These are phyloP conservation scores for Gossypium thurberi DNA, from an alignment of 345 rosid genomes.

Conservation along the genomic window DNA sequence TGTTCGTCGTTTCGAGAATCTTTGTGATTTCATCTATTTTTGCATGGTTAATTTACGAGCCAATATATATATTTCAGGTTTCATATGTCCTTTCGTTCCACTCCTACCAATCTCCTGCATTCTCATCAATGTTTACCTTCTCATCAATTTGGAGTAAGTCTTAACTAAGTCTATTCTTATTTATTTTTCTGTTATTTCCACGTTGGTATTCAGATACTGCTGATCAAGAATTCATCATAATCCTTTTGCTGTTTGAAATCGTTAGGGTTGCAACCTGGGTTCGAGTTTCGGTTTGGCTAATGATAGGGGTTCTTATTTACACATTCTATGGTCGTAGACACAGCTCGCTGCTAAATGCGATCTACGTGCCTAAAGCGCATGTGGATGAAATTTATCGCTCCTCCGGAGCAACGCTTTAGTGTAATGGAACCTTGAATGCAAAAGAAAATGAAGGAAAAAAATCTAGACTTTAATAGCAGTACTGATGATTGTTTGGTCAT, in stretches of 20 bases:
- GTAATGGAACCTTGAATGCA: not conserved
- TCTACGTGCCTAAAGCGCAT: conserved; percentile 9
- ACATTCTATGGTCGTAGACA: conserved; percentile 8
- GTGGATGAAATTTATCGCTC: conserved; percentile 7
- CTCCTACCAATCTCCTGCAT: conserved; percentile 76
- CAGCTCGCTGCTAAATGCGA: conserved; percentile 13
- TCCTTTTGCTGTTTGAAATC: not conserved
- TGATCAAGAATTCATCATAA: not conserved
- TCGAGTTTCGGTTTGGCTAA: conserved; percentile 13
- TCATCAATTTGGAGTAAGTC: conserved; percentile 88
- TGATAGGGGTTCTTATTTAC: conserved; percentile 1
- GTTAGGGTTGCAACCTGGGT: conserved; percentile 16
- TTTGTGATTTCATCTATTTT: not conserved
- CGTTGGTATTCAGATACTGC: not conserved
- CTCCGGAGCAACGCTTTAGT: not conserved
- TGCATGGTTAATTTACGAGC: not conserved
- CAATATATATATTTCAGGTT: conserved; percentile 45
- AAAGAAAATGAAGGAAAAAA: not conserved
- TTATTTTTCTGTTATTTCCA: not conserved
- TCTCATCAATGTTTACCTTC: conserved; percentile 80
- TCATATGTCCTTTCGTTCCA: conserved; percentile 87
- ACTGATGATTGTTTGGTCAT: not conserved
- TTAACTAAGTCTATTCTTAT: not conserved
- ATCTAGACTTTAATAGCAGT: not conserved
- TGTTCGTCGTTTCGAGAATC: not conserved